phyloP scores from a whole-genome alignment of 2,329 filamentous ascomycete species.

The Fusarium sp. region DNA sequence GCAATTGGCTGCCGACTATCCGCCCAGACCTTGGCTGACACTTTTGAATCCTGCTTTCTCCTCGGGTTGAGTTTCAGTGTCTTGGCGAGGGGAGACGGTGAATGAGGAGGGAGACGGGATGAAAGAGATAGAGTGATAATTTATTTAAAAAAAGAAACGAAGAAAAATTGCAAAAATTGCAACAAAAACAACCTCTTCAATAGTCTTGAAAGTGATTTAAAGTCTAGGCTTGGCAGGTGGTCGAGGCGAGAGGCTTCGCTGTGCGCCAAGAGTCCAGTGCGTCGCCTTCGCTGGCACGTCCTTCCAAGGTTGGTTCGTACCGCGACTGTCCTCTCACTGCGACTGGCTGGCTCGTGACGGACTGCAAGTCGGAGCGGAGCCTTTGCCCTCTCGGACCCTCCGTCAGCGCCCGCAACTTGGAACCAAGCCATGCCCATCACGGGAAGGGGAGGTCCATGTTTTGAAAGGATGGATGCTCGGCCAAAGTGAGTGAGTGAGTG shows the following conservation, averaged over 20 bases:
- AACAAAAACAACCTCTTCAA: background rate
- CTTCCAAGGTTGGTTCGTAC: background rate
- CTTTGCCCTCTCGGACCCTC: slow-evolving; percentile 20
- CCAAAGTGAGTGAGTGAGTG: background rate
- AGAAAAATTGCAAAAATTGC: background rate
- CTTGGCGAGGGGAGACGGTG: background rate
- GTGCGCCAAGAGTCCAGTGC: background rate
- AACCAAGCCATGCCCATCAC: slow-evolving; percentile 1
- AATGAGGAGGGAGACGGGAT: background rate
- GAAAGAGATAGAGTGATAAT: background rate
- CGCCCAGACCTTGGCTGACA: slow-evolving; percentile 15
- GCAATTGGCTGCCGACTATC: background rate
- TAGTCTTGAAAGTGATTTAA: background rate
- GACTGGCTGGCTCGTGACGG: background rate
- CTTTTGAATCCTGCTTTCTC: background rate
- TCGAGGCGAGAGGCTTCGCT: background rate
- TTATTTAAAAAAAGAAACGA: background rate
- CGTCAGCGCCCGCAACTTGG: slow-evolving; percentile 1
- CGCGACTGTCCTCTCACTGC: background rate
- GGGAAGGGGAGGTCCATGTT: background rate
- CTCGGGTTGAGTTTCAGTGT: background rate
- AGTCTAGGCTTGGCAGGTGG: background rate
- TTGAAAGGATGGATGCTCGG: background rate
- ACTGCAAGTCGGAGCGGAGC: slow-evolving; percentile 18
- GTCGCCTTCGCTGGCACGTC: background rate